phyloP scores from a whole-genome alignment of 805 yeast species.

The Cyberlindnera saturnus region DNA sequence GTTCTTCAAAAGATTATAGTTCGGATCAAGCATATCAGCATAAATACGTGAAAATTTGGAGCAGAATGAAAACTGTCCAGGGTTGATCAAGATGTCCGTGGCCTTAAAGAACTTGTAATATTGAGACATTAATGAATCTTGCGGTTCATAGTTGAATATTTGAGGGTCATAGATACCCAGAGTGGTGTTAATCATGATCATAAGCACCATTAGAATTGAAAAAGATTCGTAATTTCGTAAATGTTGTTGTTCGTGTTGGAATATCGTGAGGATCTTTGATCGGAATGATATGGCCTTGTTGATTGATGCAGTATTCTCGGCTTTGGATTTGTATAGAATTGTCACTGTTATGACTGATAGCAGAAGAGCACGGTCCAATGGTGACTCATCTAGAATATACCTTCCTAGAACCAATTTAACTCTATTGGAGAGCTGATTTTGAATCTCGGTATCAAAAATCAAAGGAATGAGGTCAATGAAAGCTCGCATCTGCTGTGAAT shows the following conservation, averaged over 20 bases:
- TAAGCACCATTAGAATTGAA: neutral
- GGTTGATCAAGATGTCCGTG: conserved; percentile 12
- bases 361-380: neutral
- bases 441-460: neutral
- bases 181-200: conserved; percentile 15
- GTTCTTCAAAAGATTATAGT: conserved; percentile 16
- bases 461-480: neutral
- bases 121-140: conserved; percentile 4
- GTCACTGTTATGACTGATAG: neutral
- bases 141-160: conserved; percentile 8
- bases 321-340: neutral
- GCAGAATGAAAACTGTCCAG: conserved; percentile 8
- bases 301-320: too few species aligned
- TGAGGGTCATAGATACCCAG: conserved; percentile 11
- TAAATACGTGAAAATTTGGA: conserved; percentile 13
- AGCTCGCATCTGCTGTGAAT: neutral
- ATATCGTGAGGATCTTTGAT: too few species aligned
- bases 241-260: neutral
- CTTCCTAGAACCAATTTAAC: neutral
- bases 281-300: too few species aligned
- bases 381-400: neutral
- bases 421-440: neutral
- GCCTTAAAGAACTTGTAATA: conserved; percentile 13
- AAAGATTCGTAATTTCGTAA: neutral
- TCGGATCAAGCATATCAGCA: conserved; percentile 16